Evolutionary conservation across 163 green algal species (phyloP).

Genomic region (Chlamydomonas reinhardtii): DNA sequence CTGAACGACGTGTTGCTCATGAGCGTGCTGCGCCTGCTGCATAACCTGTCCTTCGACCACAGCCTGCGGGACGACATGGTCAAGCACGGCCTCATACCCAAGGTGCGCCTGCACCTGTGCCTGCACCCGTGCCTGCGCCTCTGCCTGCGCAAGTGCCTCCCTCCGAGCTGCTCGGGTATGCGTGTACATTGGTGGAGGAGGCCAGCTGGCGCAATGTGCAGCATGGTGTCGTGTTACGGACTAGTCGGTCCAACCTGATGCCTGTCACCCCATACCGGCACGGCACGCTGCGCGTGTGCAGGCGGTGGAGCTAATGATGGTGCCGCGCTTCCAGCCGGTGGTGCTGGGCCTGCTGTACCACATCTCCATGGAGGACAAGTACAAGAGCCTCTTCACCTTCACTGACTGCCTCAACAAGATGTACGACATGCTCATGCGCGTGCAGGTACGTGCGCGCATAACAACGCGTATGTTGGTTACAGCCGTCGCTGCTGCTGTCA

Average conservation of each 20-base stretch:
- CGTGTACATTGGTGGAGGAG: no score
- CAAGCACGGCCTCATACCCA: conserved; percentile 75
- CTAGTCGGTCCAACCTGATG: no score
- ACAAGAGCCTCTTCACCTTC: conserved; percentile 87
- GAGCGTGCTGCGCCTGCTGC: conserved; percentile 79
- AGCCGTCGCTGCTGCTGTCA: no score
- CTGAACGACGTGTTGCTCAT: conserved; percentile 75
- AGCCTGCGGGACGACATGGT: conserved; percentile 80
- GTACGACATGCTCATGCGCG: conserved; percentile 71
- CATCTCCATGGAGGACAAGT: conserved; percentile 85
- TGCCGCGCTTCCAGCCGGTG: conserved; percentile 68
- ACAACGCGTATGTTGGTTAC: no score
- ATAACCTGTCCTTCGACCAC: conserved; percentile 91
- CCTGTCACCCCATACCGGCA: no score
- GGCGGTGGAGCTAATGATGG: conserved; percentile 70
- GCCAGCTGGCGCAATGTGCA: no score
- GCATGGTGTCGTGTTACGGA: no score
- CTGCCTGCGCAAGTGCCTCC: not conserved
- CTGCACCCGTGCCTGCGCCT: no score
- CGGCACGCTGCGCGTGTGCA: not conserved
- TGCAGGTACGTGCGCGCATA: conserved; percentile 47
- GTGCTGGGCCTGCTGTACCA: conserved; percentile 89
- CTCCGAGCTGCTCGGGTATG: no score
- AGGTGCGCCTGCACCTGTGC: conserved; percentile 46
- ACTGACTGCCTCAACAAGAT: conserved; percentile 77